Conservation (phyloP, 2,329 filamentous ascomycete genomes). For the Hypoxylon sp. region DNA sequence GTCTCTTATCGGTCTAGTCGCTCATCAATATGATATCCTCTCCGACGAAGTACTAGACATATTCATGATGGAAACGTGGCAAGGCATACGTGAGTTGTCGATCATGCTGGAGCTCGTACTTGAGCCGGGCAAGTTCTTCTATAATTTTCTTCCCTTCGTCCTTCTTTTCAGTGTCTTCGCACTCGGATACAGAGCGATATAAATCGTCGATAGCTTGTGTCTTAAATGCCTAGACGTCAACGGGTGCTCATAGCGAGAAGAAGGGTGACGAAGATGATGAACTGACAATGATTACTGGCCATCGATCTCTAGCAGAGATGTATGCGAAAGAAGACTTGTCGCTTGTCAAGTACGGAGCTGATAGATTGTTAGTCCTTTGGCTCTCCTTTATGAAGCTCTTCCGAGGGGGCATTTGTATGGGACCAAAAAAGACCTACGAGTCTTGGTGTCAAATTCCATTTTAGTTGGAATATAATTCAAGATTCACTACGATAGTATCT, state of each 20-base stretch:
- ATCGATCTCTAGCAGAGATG: constrained; percentile 86
- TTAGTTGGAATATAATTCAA: background rate
- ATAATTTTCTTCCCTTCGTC: constrained; percentile 91
- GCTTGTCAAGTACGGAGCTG: constrained; percentile 82
- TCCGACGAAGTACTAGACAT: background rate
- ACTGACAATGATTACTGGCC: constrained; percentile 91
- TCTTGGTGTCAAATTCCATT: constrained; percentile 84
- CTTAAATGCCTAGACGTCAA: constrained; percentile 60
- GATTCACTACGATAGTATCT: background rate
- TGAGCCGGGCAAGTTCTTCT: constrained; percentile 82
- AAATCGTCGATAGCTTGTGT: constrained; percentile 95
- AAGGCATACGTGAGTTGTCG: constrained; percentile 78
- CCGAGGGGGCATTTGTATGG: background rate
- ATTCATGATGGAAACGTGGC: background rate
- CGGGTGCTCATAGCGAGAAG: background rate
- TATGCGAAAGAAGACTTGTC: constrained; percentile 91
- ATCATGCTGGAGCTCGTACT: constrained; percentile 96
- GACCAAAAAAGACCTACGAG: constrained; percentile 66
- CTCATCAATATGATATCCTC: constrained; percentile 1
- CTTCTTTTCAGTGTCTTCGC: constrained; percentile 73
- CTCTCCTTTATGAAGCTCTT: background rate
- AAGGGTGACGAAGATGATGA: background rate
- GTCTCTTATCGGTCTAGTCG: constrained; percentile 76
- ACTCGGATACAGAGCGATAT: constrained; percentile 78
- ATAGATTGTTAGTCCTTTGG: background rate